Conservation (phyloP, 2,329 filamentous ascomycete genomes). For the Lachnellula occidentalis region DNA sequence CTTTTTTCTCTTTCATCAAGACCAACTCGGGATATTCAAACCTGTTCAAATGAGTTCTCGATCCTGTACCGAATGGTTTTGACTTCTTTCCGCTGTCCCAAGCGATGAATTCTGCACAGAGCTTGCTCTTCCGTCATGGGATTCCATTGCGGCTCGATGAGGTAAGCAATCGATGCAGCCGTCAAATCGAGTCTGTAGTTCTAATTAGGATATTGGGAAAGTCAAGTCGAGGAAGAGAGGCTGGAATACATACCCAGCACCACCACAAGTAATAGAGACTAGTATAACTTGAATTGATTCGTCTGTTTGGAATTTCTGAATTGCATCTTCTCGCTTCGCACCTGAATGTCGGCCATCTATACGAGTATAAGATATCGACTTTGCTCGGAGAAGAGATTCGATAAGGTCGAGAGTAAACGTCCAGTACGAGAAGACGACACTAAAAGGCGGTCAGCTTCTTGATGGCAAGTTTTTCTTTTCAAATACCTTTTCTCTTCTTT, state of each 20-base stretch:
- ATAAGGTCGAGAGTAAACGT: slow-evolving; percentile 43
- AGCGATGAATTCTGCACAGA: slow-evolving; percentile 22
- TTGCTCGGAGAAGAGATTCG: slow-evolving; percentile 34
- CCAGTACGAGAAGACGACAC: slow-evolving; percentile 49
- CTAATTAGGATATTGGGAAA: background rate
- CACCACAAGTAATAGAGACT: slow-evolving; percentile 45
- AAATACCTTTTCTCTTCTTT: slow-evolving; percentile 34
- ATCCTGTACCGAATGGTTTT: slow-evolving; percentile 26
- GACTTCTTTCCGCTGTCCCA: slow-evolving; percentile 24
- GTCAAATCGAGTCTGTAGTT: slow-evolving; percentile 15
- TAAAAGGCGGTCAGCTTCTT: slow-evolving; percentile 21
- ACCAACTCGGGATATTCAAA: background rate
- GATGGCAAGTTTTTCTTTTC: slow-evolving; percentile 1
- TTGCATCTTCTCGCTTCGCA: slow-evolving; percentile 35
- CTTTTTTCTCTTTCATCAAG: too few species aligned
- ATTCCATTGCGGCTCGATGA: slow-evolving; percentile 32
- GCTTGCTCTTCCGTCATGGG: slow-evolving; percentile 29
- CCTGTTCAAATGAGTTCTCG: slow-evolving; percentile 24
- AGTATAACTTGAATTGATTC: slow-evolving; percentile 38
- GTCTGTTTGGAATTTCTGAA: slow-evolving; percentile 38
- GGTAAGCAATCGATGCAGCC: slow-evolving; percentile 25
- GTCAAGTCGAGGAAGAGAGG: background rate
- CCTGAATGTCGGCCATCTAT: slow-evolving; percentile 44
- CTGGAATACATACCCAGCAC: slow-evolving; percentile 39
- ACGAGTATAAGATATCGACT: slow-evolving; percentile 33